Evolutionary conservation across 208 protist genomes (phyloP).

Genomic region (Crithidia bombi): DNA sequence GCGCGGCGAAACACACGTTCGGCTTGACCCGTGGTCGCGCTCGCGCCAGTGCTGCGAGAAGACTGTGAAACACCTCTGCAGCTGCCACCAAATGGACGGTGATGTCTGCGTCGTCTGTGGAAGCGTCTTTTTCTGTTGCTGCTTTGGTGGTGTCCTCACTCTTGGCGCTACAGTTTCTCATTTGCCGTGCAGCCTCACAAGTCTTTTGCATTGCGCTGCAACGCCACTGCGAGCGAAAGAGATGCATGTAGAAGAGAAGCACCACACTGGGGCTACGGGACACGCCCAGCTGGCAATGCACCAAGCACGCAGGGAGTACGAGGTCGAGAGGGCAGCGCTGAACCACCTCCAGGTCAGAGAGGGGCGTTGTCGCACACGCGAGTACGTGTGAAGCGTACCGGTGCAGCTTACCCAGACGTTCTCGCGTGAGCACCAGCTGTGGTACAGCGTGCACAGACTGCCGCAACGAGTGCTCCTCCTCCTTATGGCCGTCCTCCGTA

Average conservation of each 20-base stretch:
- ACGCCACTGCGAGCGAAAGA: conserved; percentile 14
- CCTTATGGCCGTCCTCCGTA: not conserved
- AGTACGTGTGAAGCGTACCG: not conserved
- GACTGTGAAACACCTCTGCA: conserved; percentile 8
- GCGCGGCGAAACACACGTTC: conserved; percentile 72
- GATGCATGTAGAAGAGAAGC: conserved; percentile 46
- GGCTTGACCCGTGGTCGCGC: conserved; percentile 59
- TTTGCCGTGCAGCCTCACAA: too few relatives aligned
- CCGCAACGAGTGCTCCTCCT: too few relatives aligned
- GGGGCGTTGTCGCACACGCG: not conserved
- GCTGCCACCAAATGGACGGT: conserved; percentile 16
- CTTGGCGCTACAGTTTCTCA: too few relatives aligned
- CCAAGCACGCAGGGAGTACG: conserved; percentile 45
- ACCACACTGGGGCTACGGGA: conserved; percentile 81
- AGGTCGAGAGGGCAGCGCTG: not conserved
- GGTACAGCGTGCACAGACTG: not conserved
- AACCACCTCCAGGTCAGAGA: not conserved
- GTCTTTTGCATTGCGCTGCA: not conserved
- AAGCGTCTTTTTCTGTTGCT: not conserved
- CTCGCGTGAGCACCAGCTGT: not conserved
- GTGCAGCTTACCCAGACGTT: not conserved
- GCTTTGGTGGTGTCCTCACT: not conserved
- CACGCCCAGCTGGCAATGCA: conserved; percentile 82
- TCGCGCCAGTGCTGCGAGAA: conserved; percentile 47
- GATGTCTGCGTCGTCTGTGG: not conserved